Evolutionary conservation across 1,284 basidiomycete species (phyloP), one percentile per base, ranked within the genome.

Genomic region (Hemileia vastatrix): DNA sequence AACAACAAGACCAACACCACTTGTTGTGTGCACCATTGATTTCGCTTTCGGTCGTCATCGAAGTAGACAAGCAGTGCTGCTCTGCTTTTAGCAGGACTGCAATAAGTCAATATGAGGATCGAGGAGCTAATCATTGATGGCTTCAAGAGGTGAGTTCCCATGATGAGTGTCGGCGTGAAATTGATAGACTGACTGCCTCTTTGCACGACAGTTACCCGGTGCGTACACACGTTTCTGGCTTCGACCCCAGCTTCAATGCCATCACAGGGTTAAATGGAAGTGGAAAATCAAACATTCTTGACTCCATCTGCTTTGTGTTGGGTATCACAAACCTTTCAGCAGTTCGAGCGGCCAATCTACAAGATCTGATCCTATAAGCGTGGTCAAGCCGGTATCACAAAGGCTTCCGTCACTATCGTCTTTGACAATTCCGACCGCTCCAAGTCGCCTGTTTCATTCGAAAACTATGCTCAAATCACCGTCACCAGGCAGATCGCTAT

Each of bases 301-400:
- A 95, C 79, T 91, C 92, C 64, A 94, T 95, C 77, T 93, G 90
- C 77, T 95, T 95, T 75, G 91, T 94, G 8, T 81, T 95, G 18
- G 92, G 92, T 23, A 87, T 94, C 67, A 95, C 90, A 1, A 94
- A 94, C 76, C 88, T 93, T 85, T 80, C 86, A 13, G 85, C 86
- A 68, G n/a, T n/a, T n/a, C 87, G 94, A 66, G 95, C 94, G 0
- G 84, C 87, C 69, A 97, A 96, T 77, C 86, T 95, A 71, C 89
- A 93, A 77, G 94, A 98, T 76, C 84, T 98, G 68, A 96, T 98
- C 65, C n/a, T 95, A 95, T 82, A 95, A 88, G 77, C 90, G 94
- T 49, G 95, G 94, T 2, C 93, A 97, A 76, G 94, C 95, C 6
- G 94, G 94, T n/a, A 82, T 97, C 65, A 93, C 90, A 3, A 95